These are phyloP conservation scores for Chondrus crispus DNA, from an alignment of 23 red algal genomes.

Conservation along the genomic window DNA sequence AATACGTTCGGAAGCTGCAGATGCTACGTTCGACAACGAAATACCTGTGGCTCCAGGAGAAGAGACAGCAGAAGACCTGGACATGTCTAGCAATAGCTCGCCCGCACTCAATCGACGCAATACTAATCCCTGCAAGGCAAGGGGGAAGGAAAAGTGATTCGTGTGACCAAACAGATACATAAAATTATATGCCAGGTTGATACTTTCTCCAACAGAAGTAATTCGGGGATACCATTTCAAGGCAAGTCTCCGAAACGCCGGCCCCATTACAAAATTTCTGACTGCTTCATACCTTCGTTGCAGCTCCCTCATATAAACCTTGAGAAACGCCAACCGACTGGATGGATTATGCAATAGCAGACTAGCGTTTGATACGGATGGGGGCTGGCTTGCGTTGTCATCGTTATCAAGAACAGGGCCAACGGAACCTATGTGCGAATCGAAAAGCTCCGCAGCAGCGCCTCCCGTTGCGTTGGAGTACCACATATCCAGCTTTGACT, in stretches of 20 bases:
- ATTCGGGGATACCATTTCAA: conserved; percentile 43
- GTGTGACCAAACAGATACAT: conserved; percentile 52
- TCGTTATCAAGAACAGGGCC: neutral
- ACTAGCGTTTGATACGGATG: neutral
- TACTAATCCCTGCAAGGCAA: conserved; percentile 33
- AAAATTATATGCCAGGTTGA: conserved; percentile 24
- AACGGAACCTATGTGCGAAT: too few species aligned
- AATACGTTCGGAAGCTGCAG: neutral
- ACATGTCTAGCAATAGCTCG: neutral
- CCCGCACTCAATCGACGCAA: neutral
- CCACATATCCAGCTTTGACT: conserved; percentile 10
- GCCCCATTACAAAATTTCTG: neutral
- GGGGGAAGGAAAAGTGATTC: conserved; percentile 20
- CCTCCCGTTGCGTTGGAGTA: conserved; percentile 33
- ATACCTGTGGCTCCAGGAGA: neutral
- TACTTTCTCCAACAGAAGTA: conserved; percentile 4
- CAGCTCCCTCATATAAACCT: too few species aligned
- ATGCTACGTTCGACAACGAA: neutral
- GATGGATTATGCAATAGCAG: neutral
- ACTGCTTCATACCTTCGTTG: neutral
- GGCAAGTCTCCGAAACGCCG: neutral
- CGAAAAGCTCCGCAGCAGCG: conserved; percentile 41
- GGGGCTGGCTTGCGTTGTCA: neutral
- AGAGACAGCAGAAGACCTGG: neutral
- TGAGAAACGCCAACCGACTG: too few species aligned